Evolutionary conservation across 805 yeast species (phyloP), one percentile per base, ranked within the genome.

Genomic region (Zygosaccharomyces bailii): DNA sequence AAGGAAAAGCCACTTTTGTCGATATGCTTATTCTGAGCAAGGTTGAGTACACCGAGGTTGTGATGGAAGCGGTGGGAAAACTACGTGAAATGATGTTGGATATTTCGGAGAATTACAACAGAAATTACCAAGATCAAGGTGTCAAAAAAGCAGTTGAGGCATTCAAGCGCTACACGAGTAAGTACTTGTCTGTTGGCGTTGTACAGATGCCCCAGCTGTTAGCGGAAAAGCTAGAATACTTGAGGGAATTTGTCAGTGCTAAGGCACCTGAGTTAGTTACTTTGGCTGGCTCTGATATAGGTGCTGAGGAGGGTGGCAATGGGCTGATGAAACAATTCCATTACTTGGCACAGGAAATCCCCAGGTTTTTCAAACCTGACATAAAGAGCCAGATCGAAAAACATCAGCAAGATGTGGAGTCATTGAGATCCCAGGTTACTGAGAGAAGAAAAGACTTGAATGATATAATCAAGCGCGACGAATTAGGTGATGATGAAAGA

Each of bases 121-220:
- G 86, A 33, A 84, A 85, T 60, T 83, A 83, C 67, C 85, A 85
- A 57, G 90, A 85, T 62, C 71, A 75, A 7, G 85, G 83, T 0
- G 91, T 85, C 5, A 82, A 82, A 55, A 72, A 66, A 11, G 76
- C 86, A 0, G 82, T 82, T 4, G 66, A 69, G 18, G 56, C 69
- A 0, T 83, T 64, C 57, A 52, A 52, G 33, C 47, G 55, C 54
- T 54, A 55, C 39, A 35, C 59, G 19, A 38, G 48, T 9, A 50
- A 53, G 35, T 56, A 58, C 36, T 35, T 48, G 2, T 7, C 46
- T 2, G 37, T 48, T 5, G 39, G 44, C 3, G 35, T 38, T 6
- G 47, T 25, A 14, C 34, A 16, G 14, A 16, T 57, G 35, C 44
- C 65, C 2, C 33, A 41, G 11, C 39, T 47, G 10, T 55, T 54